Evolutionary conservation across 2,329 filamentous ascomycete genomes (phyloP).

Genomic region (Aspergillus bombycis): DNA sequence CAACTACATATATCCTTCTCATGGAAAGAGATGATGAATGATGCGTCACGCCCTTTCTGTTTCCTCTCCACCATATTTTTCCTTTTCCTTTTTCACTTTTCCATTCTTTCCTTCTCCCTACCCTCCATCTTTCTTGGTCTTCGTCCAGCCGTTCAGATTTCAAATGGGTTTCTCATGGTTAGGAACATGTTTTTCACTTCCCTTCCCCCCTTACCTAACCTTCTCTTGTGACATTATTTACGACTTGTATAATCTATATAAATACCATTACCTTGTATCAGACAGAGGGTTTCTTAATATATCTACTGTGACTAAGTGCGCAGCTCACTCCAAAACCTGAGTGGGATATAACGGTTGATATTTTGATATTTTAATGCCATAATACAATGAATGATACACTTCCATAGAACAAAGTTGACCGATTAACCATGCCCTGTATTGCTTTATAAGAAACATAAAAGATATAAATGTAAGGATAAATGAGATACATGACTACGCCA

Average conservation of each 20-base stretch:
- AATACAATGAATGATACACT: conserved; percentile 7
- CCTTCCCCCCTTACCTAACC: neutral
- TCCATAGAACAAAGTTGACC: conserved; percentile 3
- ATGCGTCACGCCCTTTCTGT: conserved; percentile 8
- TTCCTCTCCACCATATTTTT: neutral
- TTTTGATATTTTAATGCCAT: neutral
- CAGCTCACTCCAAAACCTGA: neutral
- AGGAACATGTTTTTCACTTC: neutral
- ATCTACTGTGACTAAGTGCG: neutral
- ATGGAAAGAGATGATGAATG: conserved; percentile 8
- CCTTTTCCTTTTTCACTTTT: neutral
- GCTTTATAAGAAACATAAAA: conserved; percentile 11
- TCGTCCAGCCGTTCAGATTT: neutral
- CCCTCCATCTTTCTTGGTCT: neutral
- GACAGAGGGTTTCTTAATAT: neutral
- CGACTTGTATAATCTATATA: neutral
- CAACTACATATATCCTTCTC: conserved; percentile 6
- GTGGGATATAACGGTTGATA: neutral
- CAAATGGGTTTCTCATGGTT: neutral
- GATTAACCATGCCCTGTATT: conserved; percentile 19
- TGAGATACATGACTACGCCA: conserved; percentile 2
- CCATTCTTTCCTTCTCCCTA: neutral
- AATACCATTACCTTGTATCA: neutral
- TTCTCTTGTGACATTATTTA: conserved; percentile 1
- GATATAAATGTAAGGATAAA: conserved; percentile 10